Evolutionary conservation across 805 yeast species (phyloP), one percentile per base, ranked within the genome.

Genomic region (Isabelozyma rhagii): DNA sequence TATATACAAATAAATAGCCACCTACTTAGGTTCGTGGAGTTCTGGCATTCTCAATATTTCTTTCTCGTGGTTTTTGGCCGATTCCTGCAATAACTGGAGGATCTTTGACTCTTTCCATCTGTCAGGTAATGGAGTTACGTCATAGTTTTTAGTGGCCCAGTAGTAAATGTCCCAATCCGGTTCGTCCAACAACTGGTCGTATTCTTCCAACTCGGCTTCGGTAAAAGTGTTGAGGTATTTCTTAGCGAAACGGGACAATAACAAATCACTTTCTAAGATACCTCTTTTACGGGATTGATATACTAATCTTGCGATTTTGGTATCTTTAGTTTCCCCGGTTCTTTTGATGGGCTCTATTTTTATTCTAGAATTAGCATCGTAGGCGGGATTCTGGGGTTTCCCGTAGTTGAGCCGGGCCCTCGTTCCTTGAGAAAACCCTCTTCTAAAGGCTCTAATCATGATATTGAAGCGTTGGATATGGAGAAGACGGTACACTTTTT

Each of bases 121-220:
- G 40, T 87, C 90, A 13, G 98, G 97, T 55, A 93, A 75, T 11
- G 96, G 96, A 44, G 92, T 88, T 15, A 88, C 83, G 36, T 81
- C 83, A 60, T 72, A 88, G 66, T 92, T 89, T 56, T 81, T 82
- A 2, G 97, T 90, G 25, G 96, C 96, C 99, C 99, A 93, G 72
- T 94, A 94, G 68, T 89, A 94, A 52, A 94, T 92, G 68, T 94
- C 99, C 99, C 99, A 94, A 68, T 94, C 99, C n/a, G 93, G 82
- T 68, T 93, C 96, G 67, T 94, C 96, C 63, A 94, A 77, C 50
- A 94, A 69, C 50, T 77, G 64, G 62, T 93, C 97, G 67, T 89
- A 94, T 67, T 94, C 98, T 44, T 83, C 86, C 47, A 94, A 73
- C 68, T 90, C 87, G 48, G 77, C 85, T 52, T 72, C 67, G 10